Evolutionary conservation across 371 early-diverging fungal genomes (phyloP).

Genomic region (Dinochytrium kinnereticum): DNA sequence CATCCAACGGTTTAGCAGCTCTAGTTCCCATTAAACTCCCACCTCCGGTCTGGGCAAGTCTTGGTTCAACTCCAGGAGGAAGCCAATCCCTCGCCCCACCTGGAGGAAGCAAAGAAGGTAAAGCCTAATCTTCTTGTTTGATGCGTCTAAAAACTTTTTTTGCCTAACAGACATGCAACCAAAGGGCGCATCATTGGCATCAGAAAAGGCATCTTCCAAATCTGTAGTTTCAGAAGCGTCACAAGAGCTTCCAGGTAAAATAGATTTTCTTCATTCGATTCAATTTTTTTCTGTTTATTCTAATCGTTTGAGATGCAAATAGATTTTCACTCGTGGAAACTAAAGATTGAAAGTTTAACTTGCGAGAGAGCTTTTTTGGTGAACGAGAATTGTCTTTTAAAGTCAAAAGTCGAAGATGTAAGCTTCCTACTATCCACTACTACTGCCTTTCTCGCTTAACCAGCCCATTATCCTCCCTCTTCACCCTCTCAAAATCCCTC

Average conservation of each 20-base stretch:
- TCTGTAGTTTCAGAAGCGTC: neutral
- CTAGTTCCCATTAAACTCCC: slow-evolving; percentile 29
- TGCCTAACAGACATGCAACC: neutral
- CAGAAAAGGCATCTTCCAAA: slow-evolving; percentile 8
- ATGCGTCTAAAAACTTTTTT: neutral
- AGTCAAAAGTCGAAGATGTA: slow-evolving; percentile 37
- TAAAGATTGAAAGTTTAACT: slow-evolving; percentile 49
- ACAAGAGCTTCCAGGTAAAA: slow-evolving; percentile 9
- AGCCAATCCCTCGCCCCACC: neutral
- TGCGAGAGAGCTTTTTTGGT: slow-evolving; percentile 43
- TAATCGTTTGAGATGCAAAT: neutral
- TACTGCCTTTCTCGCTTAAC: no score
- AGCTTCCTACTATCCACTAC: neutral
- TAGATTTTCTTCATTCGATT: no score
- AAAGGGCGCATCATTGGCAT: neutral
- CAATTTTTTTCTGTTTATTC: neutral
- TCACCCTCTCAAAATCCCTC: no score
- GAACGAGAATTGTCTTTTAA: slow-evolving; percentile 46
- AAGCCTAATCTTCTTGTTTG: neutral
- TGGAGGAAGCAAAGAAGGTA: slow-evolving; percentile 8
- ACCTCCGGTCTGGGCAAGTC: slow-evolving; percentile 39
- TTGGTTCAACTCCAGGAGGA: slow-evolving; percentile 32
- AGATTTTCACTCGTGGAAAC: slow-evolving; percentile 50
- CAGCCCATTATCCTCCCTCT: no score
- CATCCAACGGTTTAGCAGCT: neutral